Evolutionary conservation across 2,329 filamentous ascomycete species (phyloP).

Genomic region (Cercospora zeae-maydis): DNA sequence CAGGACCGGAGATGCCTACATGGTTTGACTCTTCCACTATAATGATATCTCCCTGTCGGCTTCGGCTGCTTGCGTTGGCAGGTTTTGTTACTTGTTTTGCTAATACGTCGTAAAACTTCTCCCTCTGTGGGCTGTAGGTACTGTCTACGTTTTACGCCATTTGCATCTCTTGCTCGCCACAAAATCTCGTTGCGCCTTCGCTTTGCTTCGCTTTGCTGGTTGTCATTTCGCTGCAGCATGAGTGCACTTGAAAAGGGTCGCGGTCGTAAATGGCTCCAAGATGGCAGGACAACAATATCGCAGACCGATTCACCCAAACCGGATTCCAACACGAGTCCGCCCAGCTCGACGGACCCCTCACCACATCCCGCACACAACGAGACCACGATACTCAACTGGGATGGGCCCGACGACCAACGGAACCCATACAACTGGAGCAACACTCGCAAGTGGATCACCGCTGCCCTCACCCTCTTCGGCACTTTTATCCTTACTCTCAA

Average conservation of each 20-base stretch:
- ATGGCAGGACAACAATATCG: background rate
- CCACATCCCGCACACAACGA: constrained; percentile 17
- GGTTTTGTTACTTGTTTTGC: background rate
- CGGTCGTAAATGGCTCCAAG: constrained; percentile 8
- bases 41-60: constrained; percentile 6
- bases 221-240: background rate
- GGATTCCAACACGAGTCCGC: background rate
- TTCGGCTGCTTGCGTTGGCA: background rate
- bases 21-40: background rate
- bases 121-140: background rate
- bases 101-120: constrained; percentile 9
- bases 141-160: background rate
- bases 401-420: constrained; percentile 46
- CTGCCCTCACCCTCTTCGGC: constrained; percentile 32
- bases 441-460: constrained; percentile 36
- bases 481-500: constrained; percentile 38
- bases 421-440: constrained; percentile 38
- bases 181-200: background rate
- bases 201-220: constrained; percentile 6
- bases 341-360: background rate
- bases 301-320: background rate
- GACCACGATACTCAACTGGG: constrained; percentile 45
- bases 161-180: background rate
- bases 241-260: constrained; percentile 1
- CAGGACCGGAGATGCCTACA: constrained; percentile 1